Evolutionary conservation across 441 rosid genomes (phyloP), one percentile per base, ranked within the genome.

Genomic region (Adansonia rubrostipa): DNA sequence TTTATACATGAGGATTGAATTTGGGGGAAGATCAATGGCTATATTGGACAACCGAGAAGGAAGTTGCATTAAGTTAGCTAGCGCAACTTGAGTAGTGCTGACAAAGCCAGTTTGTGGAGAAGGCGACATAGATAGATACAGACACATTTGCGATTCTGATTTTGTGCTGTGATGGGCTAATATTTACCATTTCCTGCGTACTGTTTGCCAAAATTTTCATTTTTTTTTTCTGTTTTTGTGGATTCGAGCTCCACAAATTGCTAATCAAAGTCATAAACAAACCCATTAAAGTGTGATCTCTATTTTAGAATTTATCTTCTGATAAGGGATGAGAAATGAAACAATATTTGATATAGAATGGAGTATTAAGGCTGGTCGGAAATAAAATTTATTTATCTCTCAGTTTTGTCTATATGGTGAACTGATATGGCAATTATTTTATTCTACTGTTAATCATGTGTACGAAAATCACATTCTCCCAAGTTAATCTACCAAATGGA

Each of bases 281-380:
- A 11, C 44, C 58, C 44, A 50, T 70, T 70, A 22, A 22, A 7
- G 44, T 50, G 20, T 48, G 42, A 70, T 50, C 17, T 50, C 9
- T 50, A 48, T 50, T 17, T 24, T 48, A 70, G 20, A 70, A 70
- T 70, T 47, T 47, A 6, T 47, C 73, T 47, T 47, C 53, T 51
- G 20, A n/a, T 51, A 24, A 70, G 28, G 40, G 6, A 19, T 19
- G 33, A 14, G 61, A 53, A 44, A 28, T 48, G 42, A 67, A 44
- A 20, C 4, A n/a, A 51, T 70, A 4, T 24, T 70, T 28, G 22
- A n/a, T 66, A 42, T 9, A 42, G 22, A n/a, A 42, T 42, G 6
- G 51, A 42, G 13, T 3, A 64, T 65, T 36, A 15, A 65, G 71
- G 5, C 40, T 66, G 24, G 28, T 42, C 15, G 42, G 13, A 66